A percentile compares a stretch with the other conserved stretches of the same genome.
phyloP scores from a whole-genome alignment of 2,329 filamentous ascomycete species.

The Teratosphaeria destructans region DNA sequence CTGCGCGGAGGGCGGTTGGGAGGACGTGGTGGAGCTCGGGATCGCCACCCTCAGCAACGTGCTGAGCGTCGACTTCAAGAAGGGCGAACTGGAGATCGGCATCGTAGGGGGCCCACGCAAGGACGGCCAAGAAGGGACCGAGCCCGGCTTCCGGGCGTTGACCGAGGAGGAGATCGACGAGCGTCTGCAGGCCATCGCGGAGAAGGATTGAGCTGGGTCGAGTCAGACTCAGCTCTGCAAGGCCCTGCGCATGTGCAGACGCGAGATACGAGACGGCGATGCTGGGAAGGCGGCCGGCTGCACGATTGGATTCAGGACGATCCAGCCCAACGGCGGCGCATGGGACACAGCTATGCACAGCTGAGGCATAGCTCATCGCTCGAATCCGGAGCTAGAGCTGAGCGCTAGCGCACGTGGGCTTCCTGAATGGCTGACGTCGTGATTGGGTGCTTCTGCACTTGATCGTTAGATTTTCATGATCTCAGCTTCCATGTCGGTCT shows the following conservation, averaged over 20 bases:
- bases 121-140: constrained; percentile 74
- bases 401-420: background rate
- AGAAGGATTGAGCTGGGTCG: constrained; percentile 68
- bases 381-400: background rate
- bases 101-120: constrained; percentile 80
- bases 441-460: background rate
- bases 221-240: constrained; percentile 1
- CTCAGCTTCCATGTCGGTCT: background rate
- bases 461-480: background rate
- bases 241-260: background rate
- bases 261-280: background rate
- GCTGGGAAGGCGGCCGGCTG: background rate
- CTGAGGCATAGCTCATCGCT: background rate
- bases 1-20: constrained; percentile 80
- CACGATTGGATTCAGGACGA: background rate
- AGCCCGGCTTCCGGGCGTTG: constrained; percentile 71
- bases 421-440: background rate
- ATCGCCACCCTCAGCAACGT: constrained; percentile 94
- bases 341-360: background rate
- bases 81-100: constrained; percentile 95
- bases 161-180: constrained; percentile 98
- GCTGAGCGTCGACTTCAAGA: constrained; percentile 98
- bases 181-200: constrained; percentile 90
- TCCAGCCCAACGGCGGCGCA: background rate
- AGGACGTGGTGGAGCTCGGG: constrained; percentile 93